Conservation (phyloP, 1,284 basidiomycete genomes). For the Vanrija sp. region DNA sequence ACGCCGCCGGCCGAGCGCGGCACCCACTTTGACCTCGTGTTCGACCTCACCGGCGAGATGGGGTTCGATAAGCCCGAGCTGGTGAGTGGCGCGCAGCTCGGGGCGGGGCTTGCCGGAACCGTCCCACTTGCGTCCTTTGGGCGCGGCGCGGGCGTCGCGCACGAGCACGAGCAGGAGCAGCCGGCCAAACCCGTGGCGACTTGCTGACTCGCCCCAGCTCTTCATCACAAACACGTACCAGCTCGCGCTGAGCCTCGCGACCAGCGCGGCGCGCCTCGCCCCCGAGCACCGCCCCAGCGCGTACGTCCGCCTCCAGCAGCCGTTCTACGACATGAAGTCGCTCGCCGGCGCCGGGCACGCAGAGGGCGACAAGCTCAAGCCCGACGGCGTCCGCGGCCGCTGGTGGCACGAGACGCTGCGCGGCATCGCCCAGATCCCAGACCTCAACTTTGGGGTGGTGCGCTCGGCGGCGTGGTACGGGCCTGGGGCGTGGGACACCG, state of each 20-base stretch:
- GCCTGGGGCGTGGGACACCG: conserved; percentile 33
- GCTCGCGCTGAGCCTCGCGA: conserved; percentile 64
- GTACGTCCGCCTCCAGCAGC: conserved; percentile 73
- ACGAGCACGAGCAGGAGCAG: neutral
- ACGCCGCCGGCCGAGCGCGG: conserved; percentile 27
- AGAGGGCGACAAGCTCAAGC: conserved; percentile 68
- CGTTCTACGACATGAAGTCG: conserved; percentile 69
- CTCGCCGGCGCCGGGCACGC: conserved; percentile 51
- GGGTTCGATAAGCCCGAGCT: conserved; percentile 71
- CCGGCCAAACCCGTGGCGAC: neutral
- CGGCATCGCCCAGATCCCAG: conserved; percentile 66
- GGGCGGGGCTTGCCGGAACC: neutral
- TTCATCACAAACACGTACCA: conserved; percentile 74
- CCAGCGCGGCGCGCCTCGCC: conserved; percentile 55
- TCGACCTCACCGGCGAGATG: conserved; percentile 61
- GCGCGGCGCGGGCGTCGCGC: neutral
- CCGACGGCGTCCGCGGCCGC: conserved; percentile 65
- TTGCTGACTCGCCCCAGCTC: conserved; percentile 37
- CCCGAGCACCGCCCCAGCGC: conserved; percentile 61
- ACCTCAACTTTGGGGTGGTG: conserved; percentile 73
- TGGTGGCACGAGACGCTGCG: conserved; percentile 90
- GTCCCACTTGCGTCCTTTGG: neutral
- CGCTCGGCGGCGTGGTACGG: conserved; percentile 42
- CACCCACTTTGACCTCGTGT: conserved; percentile 39
- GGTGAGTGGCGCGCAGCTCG: conserved; percentile 48